These are phyloP conservation scores for Pholiota adiposa DNA, from an alignment of 1,284 basidiomycete genomes.

Conservation along the genomic window DNA sequence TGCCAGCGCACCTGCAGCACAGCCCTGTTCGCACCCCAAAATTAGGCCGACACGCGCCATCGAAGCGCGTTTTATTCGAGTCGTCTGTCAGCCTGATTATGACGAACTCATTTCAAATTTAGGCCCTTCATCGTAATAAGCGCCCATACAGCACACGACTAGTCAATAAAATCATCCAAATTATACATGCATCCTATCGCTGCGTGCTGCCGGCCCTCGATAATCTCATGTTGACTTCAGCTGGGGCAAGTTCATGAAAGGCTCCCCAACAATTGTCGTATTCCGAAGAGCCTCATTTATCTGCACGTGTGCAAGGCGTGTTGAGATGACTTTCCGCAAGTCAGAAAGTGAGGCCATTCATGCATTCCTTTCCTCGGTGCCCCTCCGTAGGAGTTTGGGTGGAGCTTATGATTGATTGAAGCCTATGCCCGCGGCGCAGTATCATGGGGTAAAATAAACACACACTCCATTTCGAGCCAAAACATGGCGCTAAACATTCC, in stretches of 20 bases:
- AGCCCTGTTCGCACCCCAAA: conserved; percentile 7
- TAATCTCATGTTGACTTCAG: background rate
- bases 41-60: background rate
- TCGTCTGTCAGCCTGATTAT: background rate
- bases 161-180: too few relatives aligned
- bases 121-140: background rate
- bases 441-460: too few relatives aligned
- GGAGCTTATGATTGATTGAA: background rate
- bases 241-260: background rate
- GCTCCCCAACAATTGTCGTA: background rate
- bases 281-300: background rate
- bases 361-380: background rate
- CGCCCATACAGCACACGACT: background rate
- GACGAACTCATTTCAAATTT: background rate
- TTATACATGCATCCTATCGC: too few relatives aligned
- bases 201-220: too few relatives aligned
- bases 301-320: conserved; percentile 1
- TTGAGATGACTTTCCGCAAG: background rate
- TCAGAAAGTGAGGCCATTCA: background rate
- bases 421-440: background rate
- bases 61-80: background rate
- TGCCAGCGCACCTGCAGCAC: conserved; percentile 9
- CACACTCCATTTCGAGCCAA: too few relatives aligned
- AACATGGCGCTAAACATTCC: too few relatives aligned
- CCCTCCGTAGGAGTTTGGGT: background rate